These are phyloP conservation scores for Mucuna pruriens DNA, from an alignment of 306 rosid genomes.

Conservation along the genomic window DNA sequence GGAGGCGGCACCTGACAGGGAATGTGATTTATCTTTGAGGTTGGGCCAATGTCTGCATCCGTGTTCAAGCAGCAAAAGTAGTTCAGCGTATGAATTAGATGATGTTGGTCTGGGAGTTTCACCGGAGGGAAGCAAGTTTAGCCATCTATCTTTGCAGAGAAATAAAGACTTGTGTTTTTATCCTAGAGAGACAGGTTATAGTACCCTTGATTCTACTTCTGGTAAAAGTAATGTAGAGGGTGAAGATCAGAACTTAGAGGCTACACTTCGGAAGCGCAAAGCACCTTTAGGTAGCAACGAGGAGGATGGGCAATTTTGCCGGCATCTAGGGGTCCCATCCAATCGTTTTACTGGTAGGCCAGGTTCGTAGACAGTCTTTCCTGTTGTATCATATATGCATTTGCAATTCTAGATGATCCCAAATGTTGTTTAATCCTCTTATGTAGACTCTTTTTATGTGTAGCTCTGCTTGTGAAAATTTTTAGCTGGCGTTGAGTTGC, in stretches of 20 bases:
- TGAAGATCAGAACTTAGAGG: constrained; percentile 61
- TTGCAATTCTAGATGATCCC: constrained; percentile 50
- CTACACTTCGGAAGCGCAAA: constrained; percentile 69
- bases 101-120: constrained; percentile 61
- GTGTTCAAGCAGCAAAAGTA: constrained; percentile 51
- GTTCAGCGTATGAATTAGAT: constrained; percentile 55
- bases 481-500: constrained; percentile 54
- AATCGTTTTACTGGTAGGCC: constrained; percentile 65
- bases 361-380: constrained; percentile 77
- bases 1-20: constrained; percentile 52
- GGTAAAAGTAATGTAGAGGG: constrained; percentile 57
- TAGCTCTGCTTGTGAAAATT: constrained; percentile 60
- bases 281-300: constrained; percentile 60
- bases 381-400: constrained; percentile 59
- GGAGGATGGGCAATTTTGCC: constrained; percentile 82
- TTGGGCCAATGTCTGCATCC: constrained; percentile 67
- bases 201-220: constrained; percentile 55
- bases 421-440: constrained; percentile 55
- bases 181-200: constrained; percentile 58
- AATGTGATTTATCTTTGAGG: constrained; percentile 84
- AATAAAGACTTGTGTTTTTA: constrained; percentile 66
- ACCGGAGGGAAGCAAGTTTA: constrained; percentile 54
- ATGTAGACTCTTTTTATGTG: constrained; percentile 58
- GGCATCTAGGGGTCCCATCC: constrained; percentile 75
- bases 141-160: constrained; percentile 50